A percentile compares a stretch with the other conserved stretches of the same genome.
These are phyloP conservation scores for Suillus discolor DNA, from an alignment of 768 basidiomycete species.

Conservation along the genomic window DNA sequence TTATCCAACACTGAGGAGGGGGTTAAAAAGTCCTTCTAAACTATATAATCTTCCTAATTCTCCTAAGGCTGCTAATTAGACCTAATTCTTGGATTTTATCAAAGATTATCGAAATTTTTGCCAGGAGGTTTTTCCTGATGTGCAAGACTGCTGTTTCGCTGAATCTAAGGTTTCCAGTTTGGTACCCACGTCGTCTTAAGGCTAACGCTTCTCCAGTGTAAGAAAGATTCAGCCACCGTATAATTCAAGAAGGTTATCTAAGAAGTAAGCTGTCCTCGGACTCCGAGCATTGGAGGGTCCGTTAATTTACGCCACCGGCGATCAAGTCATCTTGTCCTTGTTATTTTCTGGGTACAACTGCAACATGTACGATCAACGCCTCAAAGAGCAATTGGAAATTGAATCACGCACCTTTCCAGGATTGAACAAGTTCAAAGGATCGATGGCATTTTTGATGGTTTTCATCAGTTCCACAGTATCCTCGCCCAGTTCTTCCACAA, in stretches of 20 bases:
- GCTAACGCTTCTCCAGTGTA: not conserved
- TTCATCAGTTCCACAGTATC: constrained; percentile 86
- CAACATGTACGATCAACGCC: not conserved
- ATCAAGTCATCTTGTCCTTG: not conserved
- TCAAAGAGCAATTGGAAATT: not conserved
- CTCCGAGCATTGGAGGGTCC: not conserved
- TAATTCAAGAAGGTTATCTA: not conserved
- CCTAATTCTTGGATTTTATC: no score
- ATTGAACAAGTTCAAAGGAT: constrained; percentile 83
- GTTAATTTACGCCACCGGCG: not conserved
- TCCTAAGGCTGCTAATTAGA: no score
- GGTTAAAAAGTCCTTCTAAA: no score
- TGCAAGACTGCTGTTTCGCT: not conserved
- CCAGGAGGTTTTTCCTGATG: no score
- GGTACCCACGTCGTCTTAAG: not conserved
- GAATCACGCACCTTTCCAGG: constrained; percentile 64
- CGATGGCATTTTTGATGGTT: constrained; percentile 77
- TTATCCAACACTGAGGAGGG: no score
- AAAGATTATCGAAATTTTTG: no score
- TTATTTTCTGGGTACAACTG: constrained; percentile 3
- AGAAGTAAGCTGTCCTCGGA: not conserved
- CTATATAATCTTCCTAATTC: no score
- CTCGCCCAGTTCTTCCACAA: constrained; percentile 79
- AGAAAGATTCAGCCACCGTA: not conserved
- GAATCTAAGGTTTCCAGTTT: not conserved